These are phyloP conservation scores for Cutaneotrichosporon sp. DNA, from an alignment of 1,284 basidiomycete species.

Conservation along the genomic window DNA sequence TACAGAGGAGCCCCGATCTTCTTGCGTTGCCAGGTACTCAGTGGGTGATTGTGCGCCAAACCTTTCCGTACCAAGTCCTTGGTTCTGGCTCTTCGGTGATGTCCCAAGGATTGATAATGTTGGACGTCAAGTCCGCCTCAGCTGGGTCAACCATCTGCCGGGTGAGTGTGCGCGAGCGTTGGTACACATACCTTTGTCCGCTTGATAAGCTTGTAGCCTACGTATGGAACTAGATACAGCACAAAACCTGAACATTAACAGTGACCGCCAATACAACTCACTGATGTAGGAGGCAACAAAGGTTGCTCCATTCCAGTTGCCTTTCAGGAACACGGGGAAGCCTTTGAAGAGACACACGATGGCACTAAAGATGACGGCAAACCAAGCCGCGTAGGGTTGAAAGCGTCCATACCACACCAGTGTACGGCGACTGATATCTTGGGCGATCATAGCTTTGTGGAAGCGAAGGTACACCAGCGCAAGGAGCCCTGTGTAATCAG, in stretches of 20 bases:
- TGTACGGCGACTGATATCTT: slow-evolving; percentile 21
- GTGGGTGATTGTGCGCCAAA: slow-evolving; percentile 6
- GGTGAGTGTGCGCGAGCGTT: background rate
- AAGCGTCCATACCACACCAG: slow-evolving; percentile 23
- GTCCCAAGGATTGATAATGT: slow-evolving; percentile 18
- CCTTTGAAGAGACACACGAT: slow-evolving; percentile 31
- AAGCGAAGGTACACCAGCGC: slow-evolving; percentile 49
- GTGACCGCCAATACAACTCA: slow-evolving; percentile 13
- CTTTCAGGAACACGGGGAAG: slow-evolving; percentile 25
- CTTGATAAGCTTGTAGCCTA: slow-evolving; percentile 44
- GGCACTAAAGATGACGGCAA: slow-evolving; percentile 19
- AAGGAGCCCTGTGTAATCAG: background rate
- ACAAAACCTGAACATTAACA: slow-evolving; percentile 8
- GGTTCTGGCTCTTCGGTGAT: slow-evolving; percentile 11
- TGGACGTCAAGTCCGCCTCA: slow-evolving; percentile 11
- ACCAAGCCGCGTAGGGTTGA: slow-evolving; percentile 29
- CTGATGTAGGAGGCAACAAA: slow-evolving; percentile 27
- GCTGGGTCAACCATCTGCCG: slow-evolving; percentile 6
- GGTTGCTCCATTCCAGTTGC: slow-evolving; percentile 12
- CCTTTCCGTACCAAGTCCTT: slow-evolving; percentile 11
- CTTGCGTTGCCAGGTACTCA: background rate
- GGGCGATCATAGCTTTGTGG: slow-evolving; percentile 26
- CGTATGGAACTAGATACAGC: slow-evolving; percentile 68
- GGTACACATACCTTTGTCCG: slow-evolving; percentile 21
- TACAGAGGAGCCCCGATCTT: too few relatives aligned